Base-by-base conservation (phyloP, 2,329 filamentous ascomycete genomes). In the Phialocephala subalpina region DNA sequence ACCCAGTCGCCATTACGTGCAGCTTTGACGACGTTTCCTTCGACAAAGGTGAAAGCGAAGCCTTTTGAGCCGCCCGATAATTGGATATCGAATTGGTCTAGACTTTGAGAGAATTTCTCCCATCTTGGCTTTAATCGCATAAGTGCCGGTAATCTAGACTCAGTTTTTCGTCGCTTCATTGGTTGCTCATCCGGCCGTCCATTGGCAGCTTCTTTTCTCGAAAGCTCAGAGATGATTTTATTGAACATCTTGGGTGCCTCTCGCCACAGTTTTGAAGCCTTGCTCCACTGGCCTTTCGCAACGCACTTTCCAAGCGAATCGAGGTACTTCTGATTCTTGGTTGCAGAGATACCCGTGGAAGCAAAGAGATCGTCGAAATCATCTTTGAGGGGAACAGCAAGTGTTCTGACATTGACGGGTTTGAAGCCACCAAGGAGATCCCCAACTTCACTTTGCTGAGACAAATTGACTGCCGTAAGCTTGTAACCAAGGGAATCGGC, bases 381-480 rank as follows among this genome's bases (percentile, higher is more conserved):
- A 72, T 98, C 96, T 73, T 97, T 93, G 75, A 99, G 81, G 0
- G 96, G 95, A 42, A 97, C 87, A 0, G 96, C 92, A 64, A 98
- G 84, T 67, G 90, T 97, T 70, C 95, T 89, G 49, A 96, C 88
- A 76, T 95, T 97, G 66, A 99, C 91, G 0, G 96, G 96, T 77
- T 99, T 99, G 82, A 97, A 98, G 0, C 96, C 96, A 73, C 96
- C 97, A 0, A 99, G 83, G 14, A 99, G 82, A 80, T 99, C 96
- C n/a, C 94, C 92, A 47, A 92, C 94, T 79, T 99, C 97, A 75
- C 94, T 98, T 77, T 99, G 97, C 77, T 99, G 97, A 0, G 96
- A 99, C 76, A 99, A 79, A 76, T 99, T 99, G 75, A 99, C 94
- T 2, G 94, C 93, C 0, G 94, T 92, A 14, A 99, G 86, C 73